Conservation (phyloP, 2,329 filamentous ascomycete genomes). For the Sarocladiaceae sp. region DNA sequence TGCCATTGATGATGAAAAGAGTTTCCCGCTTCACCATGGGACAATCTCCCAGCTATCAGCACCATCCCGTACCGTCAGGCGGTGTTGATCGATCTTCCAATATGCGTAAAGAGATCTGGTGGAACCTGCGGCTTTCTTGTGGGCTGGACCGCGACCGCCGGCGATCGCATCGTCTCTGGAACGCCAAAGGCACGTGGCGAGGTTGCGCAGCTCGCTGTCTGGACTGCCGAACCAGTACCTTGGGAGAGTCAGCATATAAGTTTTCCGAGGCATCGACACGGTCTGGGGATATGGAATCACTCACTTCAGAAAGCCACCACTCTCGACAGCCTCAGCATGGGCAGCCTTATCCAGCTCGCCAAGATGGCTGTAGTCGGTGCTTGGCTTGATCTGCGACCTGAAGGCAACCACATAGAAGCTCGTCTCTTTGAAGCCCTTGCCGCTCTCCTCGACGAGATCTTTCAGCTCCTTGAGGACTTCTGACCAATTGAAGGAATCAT, state of each 20-base stretch:
- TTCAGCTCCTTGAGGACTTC: constrained; percentile 57
- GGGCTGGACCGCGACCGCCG: constrained; percentile 56
- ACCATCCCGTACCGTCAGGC: constrained; percentile 64
- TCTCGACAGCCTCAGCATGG: constrained; percentile 73
- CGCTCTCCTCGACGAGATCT: constrained; percentile 37
- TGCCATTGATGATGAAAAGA: neutral
- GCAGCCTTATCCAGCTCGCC: constrained; percentile 71
- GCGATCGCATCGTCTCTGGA: constrained; percentile 54
- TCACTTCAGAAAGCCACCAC: constrained; percentile 78
- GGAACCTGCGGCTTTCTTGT: constrained; percentile 61
- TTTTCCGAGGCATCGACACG: neutral
- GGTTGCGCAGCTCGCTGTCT: constrained; percentile 65
- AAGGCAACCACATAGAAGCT: constrained; percentile 85
- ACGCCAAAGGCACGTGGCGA: constrained; percentile 75
- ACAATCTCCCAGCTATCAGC: constrained; percentile 59
- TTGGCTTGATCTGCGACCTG: constrained; percentile 65
- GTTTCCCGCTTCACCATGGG: constrained; percentile 49
- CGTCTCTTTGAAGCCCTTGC: constrained; percentile 53
- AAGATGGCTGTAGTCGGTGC: constrained; percentile 64
- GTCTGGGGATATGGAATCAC: constrained; percentile 18
- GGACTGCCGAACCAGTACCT: constrained; percentile 86
- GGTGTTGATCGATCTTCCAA: constrained; percentile 68
- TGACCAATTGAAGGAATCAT: constrained; percentile 72
- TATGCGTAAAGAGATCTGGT: constrained; percentile 58
- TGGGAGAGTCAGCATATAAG: constrained; percentile 15